Conservation (phyloP, 177 flowering plant genomes). For the Vitis hybrid region DNA sequence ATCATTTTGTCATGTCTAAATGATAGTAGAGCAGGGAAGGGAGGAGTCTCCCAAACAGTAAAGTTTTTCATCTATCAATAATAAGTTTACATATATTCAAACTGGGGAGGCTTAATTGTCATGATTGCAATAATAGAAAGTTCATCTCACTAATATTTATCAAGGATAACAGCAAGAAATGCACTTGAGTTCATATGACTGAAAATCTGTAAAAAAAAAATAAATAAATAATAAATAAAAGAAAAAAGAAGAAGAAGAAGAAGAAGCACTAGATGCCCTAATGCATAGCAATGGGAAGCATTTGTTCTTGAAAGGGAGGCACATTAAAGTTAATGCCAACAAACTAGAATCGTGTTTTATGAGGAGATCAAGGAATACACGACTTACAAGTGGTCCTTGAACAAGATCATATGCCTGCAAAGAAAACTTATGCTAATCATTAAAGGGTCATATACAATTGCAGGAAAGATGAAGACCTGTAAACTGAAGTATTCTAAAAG, state of each 20-base stretch:
- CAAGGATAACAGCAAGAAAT: too few relatives aligned
- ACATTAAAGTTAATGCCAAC: not conserved
- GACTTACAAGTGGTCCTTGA: constrained; percentile 86
- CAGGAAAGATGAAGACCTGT: not conserved
- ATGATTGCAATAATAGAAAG: too few relatives aligned
- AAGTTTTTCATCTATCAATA: too few relatives aligned
- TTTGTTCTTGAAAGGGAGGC: too few relatives aligned
- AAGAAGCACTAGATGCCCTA: too few relatives aligned
- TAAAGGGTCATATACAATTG: not conserved
- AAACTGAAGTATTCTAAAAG: not conserved
- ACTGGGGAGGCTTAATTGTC: not conserved
- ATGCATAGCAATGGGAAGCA: too few relatives aligned
- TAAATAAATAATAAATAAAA: too few relatives aligned
- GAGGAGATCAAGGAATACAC: not conserved
- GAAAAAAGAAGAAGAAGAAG: not conserved
- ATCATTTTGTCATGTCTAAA: too few relatives aligned
- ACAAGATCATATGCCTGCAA: constrained; percentile 92
- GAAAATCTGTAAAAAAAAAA: not conserved
- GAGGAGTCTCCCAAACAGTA: too few relatives aligned
- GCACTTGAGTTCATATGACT: too few relatives aligned
- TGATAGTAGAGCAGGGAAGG: too few relatives aligned
- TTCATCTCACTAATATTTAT: too few relatives aligned
- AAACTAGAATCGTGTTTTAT: not conserved
- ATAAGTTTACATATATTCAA: not conserved
- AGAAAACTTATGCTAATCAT: constrained; percentile 9